Base-by-base conservation (phyloP, 805 yeast genomes). In the Kodamaea hsintzibuensis region DNA sequence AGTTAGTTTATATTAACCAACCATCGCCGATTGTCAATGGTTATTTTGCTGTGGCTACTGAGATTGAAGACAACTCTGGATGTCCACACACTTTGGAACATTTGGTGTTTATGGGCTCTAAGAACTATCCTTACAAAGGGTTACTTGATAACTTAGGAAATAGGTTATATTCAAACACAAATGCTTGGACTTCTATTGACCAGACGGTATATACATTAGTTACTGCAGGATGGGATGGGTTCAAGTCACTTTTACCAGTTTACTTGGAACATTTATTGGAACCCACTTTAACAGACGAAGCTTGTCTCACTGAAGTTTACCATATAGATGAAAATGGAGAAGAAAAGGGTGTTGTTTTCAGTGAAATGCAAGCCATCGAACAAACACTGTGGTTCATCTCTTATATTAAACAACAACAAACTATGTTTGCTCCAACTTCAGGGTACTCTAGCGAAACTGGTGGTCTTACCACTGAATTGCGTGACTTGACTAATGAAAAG, bases 141-240 rank as follows among this genome's bases (percentile, higher is more conserved):
- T 75, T 92, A 48, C 74, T 95, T 47, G 99, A 95, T 65, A 85
- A 85, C 9, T 78, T 92, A 50, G 96, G 98, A 5, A 90, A 91
- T 64, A 72, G 89, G 53, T 85, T 91, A 57, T 88, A 86, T 70
- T 88, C 97, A 1, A 79, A 84, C 4, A 95, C 98, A 0, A 95
- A 95, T 65, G 99, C 99, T 0, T 92, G 97, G 97, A 95, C 99
- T 0, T 91, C 88, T 0, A 90, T 95, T 3, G 98, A 95, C 70
- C 96, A 90, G 66, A 95, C 99, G 0, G 97, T 91, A 1, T 95
- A 95, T 62, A 91, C 97, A 1, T 76, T 95, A 53, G 81, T 88
- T 7, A 85, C 96, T 39, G 98, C 98, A 0, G 98, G 98, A 8
- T 92, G 97, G 97, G 90, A 89, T 53, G 98, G 98, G 0, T 95